Conservation (phyloP, 2,329 filamentous ascomycete species). For the Pseudogymnoascus sp. region DNA sequence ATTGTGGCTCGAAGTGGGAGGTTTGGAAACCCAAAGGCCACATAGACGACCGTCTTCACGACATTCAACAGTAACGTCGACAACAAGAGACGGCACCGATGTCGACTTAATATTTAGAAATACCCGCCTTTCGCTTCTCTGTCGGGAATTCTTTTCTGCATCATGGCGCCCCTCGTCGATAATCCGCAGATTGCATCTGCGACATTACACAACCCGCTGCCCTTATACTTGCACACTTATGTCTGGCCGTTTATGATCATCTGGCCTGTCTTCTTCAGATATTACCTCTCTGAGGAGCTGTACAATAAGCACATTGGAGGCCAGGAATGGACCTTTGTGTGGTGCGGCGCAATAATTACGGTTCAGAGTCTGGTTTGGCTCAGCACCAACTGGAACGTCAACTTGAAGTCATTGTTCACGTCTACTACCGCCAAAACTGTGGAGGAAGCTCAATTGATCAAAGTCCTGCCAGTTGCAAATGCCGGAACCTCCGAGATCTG, state of each 20-base stretch:
- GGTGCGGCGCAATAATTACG: conserved; percentile 79
- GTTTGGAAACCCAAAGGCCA: conserved; percentile 7
- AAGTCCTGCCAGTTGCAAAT: conserved; percentile 83
- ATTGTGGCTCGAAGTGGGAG: conserved; percentile 2
- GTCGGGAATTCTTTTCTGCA: conserved; percentile 9
- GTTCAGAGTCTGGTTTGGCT: conserved; percentile 85
- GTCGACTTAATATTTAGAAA: conserved; percentile 9
- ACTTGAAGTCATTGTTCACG: conserved; percentile 74
- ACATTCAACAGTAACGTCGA: conserved; percentile 6
- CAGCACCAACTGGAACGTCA: conserved; percentile 95
- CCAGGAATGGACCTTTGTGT: conserved; percentile 98
- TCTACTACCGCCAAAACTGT: conserved; percentile 61
- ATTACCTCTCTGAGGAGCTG: conserved; percentile 73
- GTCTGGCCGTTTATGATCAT: conserved; percentile 86
- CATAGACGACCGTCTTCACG: conserved; percentile 4
- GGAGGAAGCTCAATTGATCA: conserved; percentile 74
- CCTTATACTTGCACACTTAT: conserved; percentile 74
- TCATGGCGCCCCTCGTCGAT: conserved; percentile 77
- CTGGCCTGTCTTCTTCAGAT: conserved; percentile 85
- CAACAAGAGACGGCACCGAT: conserved; percentile 4
- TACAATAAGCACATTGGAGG: conserved; percentile 88
- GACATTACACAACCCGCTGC: conserved; percentile 79
- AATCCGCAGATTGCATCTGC: conserved; percentile 82
- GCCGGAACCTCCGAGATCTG: conserved; percentile 86
- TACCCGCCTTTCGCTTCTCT: background rate